A percentile compares a stretch with the other conserved stretches of the same genome.
phyloP scores from a whole-genome alignment of 2,329 filamentous ascomycete genomes.

The Amylocarpus encephaloides region DNA sequence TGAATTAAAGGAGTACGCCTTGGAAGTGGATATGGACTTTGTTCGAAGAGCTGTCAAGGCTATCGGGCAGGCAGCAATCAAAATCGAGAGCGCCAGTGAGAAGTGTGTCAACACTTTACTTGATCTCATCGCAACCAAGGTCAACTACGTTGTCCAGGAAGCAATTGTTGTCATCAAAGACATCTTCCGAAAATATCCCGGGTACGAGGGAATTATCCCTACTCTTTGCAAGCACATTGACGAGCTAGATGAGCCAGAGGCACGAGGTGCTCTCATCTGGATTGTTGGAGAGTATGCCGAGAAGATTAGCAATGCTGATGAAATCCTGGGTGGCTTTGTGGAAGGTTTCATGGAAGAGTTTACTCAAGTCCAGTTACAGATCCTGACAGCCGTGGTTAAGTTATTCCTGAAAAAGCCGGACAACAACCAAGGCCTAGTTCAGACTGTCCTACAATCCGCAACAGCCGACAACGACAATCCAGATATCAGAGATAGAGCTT shows the following conservation, averaged over 20 bases:
- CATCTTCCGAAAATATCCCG: conserved; percentile 94
- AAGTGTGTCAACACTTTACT: conserved; percentile 92
- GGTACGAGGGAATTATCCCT: conserved; percentile 96
- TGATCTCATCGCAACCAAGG: conserved; percentile 93
- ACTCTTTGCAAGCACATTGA: conserved; percentile 95
- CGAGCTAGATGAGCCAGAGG: conserved; percentile 89
- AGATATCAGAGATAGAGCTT: conserved; percentile 92
- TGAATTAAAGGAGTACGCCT: conserved; percentile 92
- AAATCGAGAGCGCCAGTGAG: conserved; percentile 91
- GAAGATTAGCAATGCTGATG: conserved; percentile 97
- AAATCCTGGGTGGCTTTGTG: conserved; percentile 86
- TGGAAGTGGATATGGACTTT: conserved; percentile 99
- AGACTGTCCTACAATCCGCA: conserved; percentile 87
- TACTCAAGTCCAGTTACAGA: conserved; percentile 97
- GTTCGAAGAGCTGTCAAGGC: conserved; percentile 89
- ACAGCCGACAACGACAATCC: conserved; percentile 96
- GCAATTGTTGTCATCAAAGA: conserved; percentile 99
- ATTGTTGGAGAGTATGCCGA: conserved; percentile 98
- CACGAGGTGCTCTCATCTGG: conserved; percentile 89
- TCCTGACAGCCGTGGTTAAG: conserved; percentile 94
- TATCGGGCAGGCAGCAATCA: conserved; percentile 96
- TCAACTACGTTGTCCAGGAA: conserved; percentile 98
- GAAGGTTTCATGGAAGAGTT: conserved; percentile 96
- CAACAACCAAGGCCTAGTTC: conserved; percentile 82
- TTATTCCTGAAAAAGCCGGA: conserved; percentile 95